Percentiles rank a stretch among this genome's conserved stretches.
phyloP scores from a whole-genome alignment of 2,329 filamentous ascomycete genomes.

The Dothistroma pini region DNA sequence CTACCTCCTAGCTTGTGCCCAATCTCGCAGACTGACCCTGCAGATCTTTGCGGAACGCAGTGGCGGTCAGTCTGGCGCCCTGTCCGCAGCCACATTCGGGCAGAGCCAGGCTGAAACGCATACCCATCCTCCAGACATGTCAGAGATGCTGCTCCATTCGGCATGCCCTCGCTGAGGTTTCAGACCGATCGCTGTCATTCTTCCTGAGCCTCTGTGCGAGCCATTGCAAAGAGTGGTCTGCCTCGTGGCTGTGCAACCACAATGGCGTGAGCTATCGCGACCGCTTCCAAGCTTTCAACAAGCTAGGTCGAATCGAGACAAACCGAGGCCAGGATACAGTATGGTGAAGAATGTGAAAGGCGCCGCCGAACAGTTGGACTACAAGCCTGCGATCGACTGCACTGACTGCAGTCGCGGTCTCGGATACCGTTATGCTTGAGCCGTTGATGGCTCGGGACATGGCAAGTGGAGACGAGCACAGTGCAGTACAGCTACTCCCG shows the following conservation, averaged over 20 bases:
- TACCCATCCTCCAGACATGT: neutral
- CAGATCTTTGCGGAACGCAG: neutral
- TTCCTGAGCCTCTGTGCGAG: neutral
- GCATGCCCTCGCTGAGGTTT: neutral
- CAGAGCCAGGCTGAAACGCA: too few species aligned
- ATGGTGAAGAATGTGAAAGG: too few species aligned
- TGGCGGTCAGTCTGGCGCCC: neutral
- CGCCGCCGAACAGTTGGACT: too few species aligned
- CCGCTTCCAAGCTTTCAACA: neutral
- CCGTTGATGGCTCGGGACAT: neutral
- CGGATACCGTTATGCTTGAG: neutral
- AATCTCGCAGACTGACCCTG: neutral
- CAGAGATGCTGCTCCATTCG: neutral
- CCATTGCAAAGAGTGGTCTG: neutral
- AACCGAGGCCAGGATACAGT: neutral
- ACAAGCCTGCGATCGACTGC: too few species aligned
- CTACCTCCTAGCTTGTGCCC: neutral
- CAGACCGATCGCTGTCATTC: neutral
- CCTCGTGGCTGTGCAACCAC: neutral
- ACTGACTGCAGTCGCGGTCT: neutral
- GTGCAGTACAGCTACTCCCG: neutral
- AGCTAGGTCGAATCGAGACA: neutral
- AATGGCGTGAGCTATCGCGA: neutral
- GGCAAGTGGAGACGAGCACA: neutral
- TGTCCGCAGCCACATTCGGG: neutral